Evolutionary conservation across 225 moss, liverwort and hornwort species (phyloP).

Genomic region (Pseudoscleropodium purum): DNA sequence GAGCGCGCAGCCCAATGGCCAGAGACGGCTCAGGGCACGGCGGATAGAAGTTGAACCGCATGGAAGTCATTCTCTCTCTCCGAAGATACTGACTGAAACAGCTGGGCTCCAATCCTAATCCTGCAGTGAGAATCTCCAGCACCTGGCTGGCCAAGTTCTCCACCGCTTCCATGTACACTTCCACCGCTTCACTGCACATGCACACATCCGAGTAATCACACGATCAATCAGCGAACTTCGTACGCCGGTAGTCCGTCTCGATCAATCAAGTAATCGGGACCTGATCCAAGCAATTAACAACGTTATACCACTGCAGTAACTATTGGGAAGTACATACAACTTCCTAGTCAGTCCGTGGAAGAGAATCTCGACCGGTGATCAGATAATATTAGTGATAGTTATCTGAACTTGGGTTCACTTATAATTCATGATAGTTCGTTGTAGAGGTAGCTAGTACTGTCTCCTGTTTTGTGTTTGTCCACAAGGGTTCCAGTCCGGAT

Average conservation of each 20-base stretch:
- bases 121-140: conserved; percentile 44
- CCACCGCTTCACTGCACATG: conserved; percentile 33
- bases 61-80: conserved; percentile 35
- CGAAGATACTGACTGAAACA: conserved; percentile 42
- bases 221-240: not conserved
- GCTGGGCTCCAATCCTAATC: conserved; percentile 35
- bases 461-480: not conserved
- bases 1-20: conserved; percentile 53
- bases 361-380: not conserved
- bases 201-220: not conserved
- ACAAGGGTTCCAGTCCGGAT: not conserved
- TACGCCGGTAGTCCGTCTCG: not conserved
- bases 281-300: not conserved
- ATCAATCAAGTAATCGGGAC: not conserved
- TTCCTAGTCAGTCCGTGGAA: not conserved
- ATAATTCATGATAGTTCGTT: not conserved
- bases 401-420: not conserved
- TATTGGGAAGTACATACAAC: not conserved
- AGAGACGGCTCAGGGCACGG: conserved; percentile 46
- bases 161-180: conserved; percentile 42
- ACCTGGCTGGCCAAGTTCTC: conserved; percentile 30
- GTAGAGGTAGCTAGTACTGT: not conserved
- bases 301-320: not conserved
- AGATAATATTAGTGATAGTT: not conserved
- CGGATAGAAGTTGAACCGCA: conserved; percentile 58